A percentile compares a stretch with the other conserved stretches of the same genome.
phyloP scores from a whole-genome alignment of 306 rosid species.

The Herpetospermum pedunculosum region DNA sequence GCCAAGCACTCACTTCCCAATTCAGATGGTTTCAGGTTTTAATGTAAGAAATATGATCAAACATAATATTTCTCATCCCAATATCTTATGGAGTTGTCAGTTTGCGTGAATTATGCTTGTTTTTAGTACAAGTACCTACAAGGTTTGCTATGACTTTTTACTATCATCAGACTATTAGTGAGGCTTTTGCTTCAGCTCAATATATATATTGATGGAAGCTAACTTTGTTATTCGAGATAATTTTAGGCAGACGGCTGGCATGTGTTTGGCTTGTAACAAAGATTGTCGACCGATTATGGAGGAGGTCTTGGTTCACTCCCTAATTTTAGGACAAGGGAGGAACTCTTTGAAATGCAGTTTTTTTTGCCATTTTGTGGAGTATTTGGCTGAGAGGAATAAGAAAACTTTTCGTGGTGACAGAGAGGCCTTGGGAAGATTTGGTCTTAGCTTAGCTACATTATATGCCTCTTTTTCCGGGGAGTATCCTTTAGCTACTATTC shows the following conservation, averaged over 20 bases:
- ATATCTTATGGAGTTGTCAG: background rate
- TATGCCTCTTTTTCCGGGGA: background rate
- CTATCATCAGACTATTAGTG: background rate
- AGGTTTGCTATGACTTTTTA: background rate
- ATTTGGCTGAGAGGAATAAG: background rate
- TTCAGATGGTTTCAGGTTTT: background rate
- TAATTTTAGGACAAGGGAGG: background rate
- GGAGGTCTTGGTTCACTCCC: background rate
- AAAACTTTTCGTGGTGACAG: too few relatives aligned
- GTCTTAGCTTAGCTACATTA: background rate
- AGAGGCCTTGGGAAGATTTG: too few relatives aligned
- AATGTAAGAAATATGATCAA: background rate
- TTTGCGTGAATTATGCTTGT: background rate
- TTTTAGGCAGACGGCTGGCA: background rate
- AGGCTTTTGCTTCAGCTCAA: background rate
- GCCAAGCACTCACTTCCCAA: background rate
- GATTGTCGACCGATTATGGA: background rate
- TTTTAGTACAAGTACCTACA: background rate
- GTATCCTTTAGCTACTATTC: background rate
- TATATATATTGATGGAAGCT: background rate
- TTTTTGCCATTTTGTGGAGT: background rate
- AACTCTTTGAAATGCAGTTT: background rate
- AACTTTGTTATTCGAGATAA: background rate
- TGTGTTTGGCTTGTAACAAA: background rate
- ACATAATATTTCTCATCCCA: background rate